Conservation (phyloP, 2,329 filamentous ascomycete genomes). For the Beauveria sp. region DNA sequence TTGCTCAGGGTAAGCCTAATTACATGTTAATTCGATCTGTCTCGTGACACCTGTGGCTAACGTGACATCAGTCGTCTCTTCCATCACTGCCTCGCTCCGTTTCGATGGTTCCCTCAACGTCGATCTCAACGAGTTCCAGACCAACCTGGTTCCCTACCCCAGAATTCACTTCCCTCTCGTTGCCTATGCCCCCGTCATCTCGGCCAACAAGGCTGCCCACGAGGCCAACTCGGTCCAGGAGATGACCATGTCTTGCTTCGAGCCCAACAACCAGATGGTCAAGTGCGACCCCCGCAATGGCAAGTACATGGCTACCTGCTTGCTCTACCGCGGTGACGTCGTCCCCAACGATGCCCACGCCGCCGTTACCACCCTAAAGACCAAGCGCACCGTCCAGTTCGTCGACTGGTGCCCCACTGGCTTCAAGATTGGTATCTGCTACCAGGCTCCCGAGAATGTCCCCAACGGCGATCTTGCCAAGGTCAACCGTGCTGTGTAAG, state of each 20-base stretch:
- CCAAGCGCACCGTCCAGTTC: slow-evolving; percentile 98
- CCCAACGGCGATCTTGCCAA: slow-evolving; percentile 96
- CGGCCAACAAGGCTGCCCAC: slow-evolving; percentile 89
- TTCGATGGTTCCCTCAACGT: slow-evolving; percentile 99
- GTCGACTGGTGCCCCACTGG: slow-evolving; percentile 99
- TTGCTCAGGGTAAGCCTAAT: slow-evolving; percentile 69
- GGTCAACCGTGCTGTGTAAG: slow-evolving; percentile 96
- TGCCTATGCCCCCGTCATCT: slow-evolving; percentile 90
- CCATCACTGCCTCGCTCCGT: slow-evolving; percentile 94
- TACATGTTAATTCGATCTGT: background rate
- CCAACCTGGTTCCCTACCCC: slow-evolving; percentile 96
- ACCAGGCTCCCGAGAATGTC: slow-evolving; percentile 92
- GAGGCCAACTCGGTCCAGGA: slow-evolving; percentile 97
- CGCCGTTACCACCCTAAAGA: slow-evolving; percentile 94
- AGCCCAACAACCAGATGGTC: slow-evolving; percentile 99
- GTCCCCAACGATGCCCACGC: slow-evolving; percentile 92
- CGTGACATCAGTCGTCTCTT: slow-evolving; percentile 69
- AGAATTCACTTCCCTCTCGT: slow-evolving; percentile 99
- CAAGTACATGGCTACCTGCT: slow-evolving; percentile 99
- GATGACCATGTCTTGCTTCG: slow-evolving; percentile 98
- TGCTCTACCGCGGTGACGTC: slow-evolving; percentile 97
- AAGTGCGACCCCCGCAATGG: slow-evolving; percentile 97
- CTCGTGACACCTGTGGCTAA: slow-evolving; percentile 17
- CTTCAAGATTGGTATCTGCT: slow-evolving; percentile 99
- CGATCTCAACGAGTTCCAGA: slow-evolving; percentile 99